A percentile compares a stretch with the other conserved stretches of the same genome.
Evolutionary conservation across 2,329 filamentous ascomycete genomes (phyloP).

Genomic region (Claviceps monticola): DNA sequence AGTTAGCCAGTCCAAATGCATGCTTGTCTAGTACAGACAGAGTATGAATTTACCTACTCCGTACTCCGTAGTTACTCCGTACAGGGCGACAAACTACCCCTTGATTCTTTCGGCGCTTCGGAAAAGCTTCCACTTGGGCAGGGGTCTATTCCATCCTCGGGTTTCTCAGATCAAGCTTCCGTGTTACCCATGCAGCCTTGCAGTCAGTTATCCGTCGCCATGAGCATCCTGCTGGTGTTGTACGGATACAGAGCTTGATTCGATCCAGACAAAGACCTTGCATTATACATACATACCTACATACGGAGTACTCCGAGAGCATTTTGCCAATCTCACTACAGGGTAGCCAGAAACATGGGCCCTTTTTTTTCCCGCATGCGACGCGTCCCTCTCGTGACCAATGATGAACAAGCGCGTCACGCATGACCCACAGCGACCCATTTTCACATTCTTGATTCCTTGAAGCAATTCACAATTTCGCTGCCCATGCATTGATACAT

Average conservation of each 20-base stretch:
- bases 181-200: neutral
- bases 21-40: no score
- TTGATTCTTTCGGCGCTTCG: no score
- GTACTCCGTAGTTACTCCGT: no score
- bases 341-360: neutral
- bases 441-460: neutral
- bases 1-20: no score
- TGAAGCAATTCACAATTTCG: neutral
- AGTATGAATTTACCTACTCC: no score
- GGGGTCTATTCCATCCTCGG: neutral
- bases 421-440: neutral
- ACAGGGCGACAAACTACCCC: no score
- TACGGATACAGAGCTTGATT: neutral
- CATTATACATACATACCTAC: no score
- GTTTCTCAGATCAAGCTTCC: neutral
- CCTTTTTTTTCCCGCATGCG: neutral
- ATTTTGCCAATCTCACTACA: neutral
- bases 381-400: neutral
- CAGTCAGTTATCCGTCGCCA: neutral
- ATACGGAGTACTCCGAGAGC: no score
- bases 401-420: neutral
- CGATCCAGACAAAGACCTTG: no score
- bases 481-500: constrained; percentile 8
- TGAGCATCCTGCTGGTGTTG: neutral
- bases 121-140: no score